phyloP scores from a whole-genome alignment of 164 flowering plant genomes.

The Umbilicus rupestris region DNA sequence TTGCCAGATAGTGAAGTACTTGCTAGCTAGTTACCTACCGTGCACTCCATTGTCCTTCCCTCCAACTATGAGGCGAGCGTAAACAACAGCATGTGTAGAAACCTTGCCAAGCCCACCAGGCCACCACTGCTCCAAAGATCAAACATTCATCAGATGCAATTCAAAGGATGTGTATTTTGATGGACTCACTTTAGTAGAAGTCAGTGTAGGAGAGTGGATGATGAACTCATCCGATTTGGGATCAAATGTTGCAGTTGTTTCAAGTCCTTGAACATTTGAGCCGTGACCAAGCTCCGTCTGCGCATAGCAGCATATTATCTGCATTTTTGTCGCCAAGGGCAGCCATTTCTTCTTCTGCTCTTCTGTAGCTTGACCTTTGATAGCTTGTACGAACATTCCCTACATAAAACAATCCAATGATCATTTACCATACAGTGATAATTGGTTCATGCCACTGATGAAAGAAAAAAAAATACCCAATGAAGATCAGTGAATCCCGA shows the following conservation, averaged over 20 bases:
- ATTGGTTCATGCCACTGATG: neutral
- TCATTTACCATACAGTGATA: neutral
- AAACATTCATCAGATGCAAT: neutral
- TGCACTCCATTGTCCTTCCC: slow-evolving; percentile 76
- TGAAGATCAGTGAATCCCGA: slow-evolving; percentile 93
- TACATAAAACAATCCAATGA: slow-evolving; percentile 14
- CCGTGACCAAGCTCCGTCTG: slow-evolving; percentile 99
- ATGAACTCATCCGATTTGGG: slow-evolving; percentile 77
- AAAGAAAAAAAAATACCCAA: slow-evolving; percentile 51
- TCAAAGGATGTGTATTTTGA: neutral
- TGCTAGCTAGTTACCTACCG: slow-evolving; percentile 42
- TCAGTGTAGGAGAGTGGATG: slow-evolving; percentile 84
- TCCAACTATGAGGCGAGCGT: slow-evolving; percentile 69
- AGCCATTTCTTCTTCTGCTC: slow-evolving; percentile 94
- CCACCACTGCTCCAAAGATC: slow-evolving; percentile 65
- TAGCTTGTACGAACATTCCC: slow-evolving; percentile 95
- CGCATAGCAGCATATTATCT: slow-evolving; percentile 97
- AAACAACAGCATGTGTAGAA: slow-evolving; percentile 86
- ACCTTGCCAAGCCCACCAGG: slow-evolving; percentile 96
- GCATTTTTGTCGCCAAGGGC: slow-evolving; percentile 89
- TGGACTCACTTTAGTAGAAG: slow-evolving; percentile 87
- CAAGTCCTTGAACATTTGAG: slow-evolving; percentile 98
- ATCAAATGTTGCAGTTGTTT: slow-evolving; percentile 96
- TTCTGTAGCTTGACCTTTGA: slow-evolving; percentile 93
- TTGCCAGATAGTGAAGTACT: neutral